Evolutionary conservation across 306 rosid species (phyloP).

Genomic region (Begonia peltatifolia): DNA sequence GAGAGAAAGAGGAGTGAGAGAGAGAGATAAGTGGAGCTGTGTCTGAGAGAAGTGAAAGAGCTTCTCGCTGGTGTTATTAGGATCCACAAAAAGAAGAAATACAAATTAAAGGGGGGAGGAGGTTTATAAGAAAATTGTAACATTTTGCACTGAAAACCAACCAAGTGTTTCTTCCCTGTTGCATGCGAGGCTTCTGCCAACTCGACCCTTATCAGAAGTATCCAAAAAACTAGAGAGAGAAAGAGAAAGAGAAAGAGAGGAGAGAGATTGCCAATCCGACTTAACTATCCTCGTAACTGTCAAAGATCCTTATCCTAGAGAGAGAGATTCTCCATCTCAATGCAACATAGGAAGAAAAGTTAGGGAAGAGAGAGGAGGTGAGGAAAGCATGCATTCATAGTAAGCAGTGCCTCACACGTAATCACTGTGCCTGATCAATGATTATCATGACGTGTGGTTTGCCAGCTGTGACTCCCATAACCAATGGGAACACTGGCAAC

Average conservation of each 20-base stretch:
- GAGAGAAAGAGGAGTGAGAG: not conserved
- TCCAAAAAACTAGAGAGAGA: conserved; percentile 1
- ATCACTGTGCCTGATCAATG: conserved; percentile 5
- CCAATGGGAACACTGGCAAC: not conserved
- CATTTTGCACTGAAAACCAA: conserved; percentile 4
- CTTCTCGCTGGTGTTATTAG: conserved; percentile 6
- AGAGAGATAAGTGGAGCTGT: conserved; percentile 5
- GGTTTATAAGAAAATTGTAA: not conserved
- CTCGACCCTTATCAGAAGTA: not conserved
- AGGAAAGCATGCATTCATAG: conserved; percentile 29
- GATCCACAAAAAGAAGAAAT: not conserved
- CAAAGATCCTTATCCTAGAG: not conserved
- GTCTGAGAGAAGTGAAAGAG: conserved; percentile 9
- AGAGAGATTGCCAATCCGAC: not conserved
- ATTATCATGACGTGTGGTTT: conserved; percentile 26
- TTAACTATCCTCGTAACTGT: too few species aligned
- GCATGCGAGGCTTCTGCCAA: conserved; percentile 10
- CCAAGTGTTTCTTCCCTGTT: conserved; percentile 10
- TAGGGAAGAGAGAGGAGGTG: conserved; percentile 9
- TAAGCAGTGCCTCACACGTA: conserved; percentile 38
- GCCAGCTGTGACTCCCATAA: conserved; percentile 23
- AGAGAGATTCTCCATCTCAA: not conserved
- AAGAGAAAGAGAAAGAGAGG: conserved; percentile 2
- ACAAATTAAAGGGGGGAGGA: too few species aligned
- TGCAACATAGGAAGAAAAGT: not conserved